Base-by-base conservation (phyloP, 2,329 filamentous ascomycete genomes). In the Pseudocercospora ulei region DNA sequence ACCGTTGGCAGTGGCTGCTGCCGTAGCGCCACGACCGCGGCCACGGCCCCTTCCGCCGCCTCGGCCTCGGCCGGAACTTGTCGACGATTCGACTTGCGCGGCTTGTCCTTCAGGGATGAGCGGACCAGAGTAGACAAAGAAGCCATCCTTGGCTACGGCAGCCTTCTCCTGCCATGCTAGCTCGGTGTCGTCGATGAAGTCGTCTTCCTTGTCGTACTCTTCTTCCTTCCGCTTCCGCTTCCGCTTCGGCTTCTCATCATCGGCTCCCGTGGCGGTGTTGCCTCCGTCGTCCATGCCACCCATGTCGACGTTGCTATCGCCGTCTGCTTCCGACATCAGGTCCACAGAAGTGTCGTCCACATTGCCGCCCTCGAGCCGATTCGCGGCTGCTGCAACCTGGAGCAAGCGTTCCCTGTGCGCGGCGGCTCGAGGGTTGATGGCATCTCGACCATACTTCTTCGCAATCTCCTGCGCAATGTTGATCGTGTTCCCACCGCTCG, bases 41-140 rank as follows among this genome's bases (percentile, higher is more conserved):
- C 71, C 75, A 36, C 73, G 69, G 19, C 72, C 72, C 28, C 82
- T 75, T 12, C 54, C 53, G 9, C 54, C 41, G 4, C 55, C 55
- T 11, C 52, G 38, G 4, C 52, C 50, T 9, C 54, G 39, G 7
- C 48, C 46, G n/a, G 48, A 39, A 8, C 47, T 38, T 9, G 49
- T 41, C 3, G 45, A 55, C 2, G 52, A 50, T 31, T 59, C 56
- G 24, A 59, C 47, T 13, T 54, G 50, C n/a, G 54, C 52, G 14
- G 47, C 88, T 64, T 93, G 82, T 13, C 80, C 82, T 62, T 93
- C 86, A 3, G 82, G 82, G 13, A 96, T 75, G 30, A 98, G 68
- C 5, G 88, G 88, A 3, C 90, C 90, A 44, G 84, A 92, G 63
- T 95, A 98, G 1, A 98, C 90, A 59, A 96, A 98, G 67, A 96